Evolutionary conservation across 2,329 filamentous ascomycete genomes (phyloP), one percentile per base, ranked within the genome.

Genomic region (Pseudocercospora musae): DNA sequence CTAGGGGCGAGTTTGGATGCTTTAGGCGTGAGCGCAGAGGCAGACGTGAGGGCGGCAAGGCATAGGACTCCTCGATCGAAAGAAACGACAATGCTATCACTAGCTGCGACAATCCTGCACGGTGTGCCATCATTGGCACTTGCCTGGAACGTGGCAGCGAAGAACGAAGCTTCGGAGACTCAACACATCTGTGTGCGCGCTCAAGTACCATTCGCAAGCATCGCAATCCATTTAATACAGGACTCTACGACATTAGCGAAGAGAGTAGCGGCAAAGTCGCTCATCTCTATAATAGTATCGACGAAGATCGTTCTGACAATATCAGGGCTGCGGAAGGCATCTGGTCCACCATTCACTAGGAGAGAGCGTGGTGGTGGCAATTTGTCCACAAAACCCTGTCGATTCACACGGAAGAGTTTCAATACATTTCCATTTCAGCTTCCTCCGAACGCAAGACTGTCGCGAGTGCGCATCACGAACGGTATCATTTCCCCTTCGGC

Each of bases 1-100:
- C 89, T 68, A 89, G 89, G 78, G 91, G 88, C 66, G 91, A 96
- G 76, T 96, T 96, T 64, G 74, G 74, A 5, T 77, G 74, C 61
- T 77, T 77, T 56, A 55, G 65, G 13, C 42, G 65, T 15, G 67
- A 69, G 44, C 40, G 66, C 3, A 60, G 65, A 27, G 63, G 67
- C 10, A 55, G 64, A 31, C 49, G 62, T n/a, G 59, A 66, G 10
- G 60, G 58, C 31, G 59, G 61, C 2, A 63, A 57, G 42, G 55
- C 55, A n/a, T 57, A 57, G 55, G 37, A 57, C 9, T 54, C 52
- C 27, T 21, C 52, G 31, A 54, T 27, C 9, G 52, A 25, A 18
- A 15, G 2, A 21, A 37, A 18, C 18, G 10, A 21, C 15, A 54
- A 40, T 18, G 9, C 29, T 20, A 13, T 37, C 27, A 33, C 31